Evolutionary conservation across 176 grass and related monocot species (phyloP), one percentile per base, ranked within the genome.

Genomic region (Dendrocalamus sinicus): DNA sequence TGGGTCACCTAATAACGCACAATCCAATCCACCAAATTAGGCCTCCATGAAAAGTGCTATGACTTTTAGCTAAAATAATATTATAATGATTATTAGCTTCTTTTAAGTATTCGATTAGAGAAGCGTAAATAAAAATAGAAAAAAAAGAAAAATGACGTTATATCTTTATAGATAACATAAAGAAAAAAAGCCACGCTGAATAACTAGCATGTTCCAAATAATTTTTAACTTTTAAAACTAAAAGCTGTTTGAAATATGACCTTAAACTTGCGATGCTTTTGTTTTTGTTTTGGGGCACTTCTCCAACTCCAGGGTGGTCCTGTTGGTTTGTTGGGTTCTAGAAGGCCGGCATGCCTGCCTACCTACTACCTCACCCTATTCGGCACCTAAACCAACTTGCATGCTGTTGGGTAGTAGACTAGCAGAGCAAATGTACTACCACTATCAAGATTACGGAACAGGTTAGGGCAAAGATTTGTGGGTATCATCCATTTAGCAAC

Each of bases 301-400:
- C 71, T 89, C 72, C 71, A 73, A 55, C 47, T 60, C 35, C 12
- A 40, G 23, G 51, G 37, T 40, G 72, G 75, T 84, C 75, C 54
- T 73, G 43, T 63, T 43, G 69, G 39, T 80, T 91, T 86, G 74
- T 50, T 91, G 84, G 63, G 24, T 90, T 94, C 90, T 94, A 92
- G 85, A 92, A 92, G 84, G 28, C 60, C 43, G 66, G 13, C 67
- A 20, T 81, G 22, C 80, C 79, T 54, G 65, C 55, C 55, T 61
- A 65, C 75, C 71, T 85, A 83, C 79, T 44, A 89, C 79, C 39
- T 87, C 64, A 23, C 50, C 69, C 44, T 75, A 26, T 86, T 83
- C 82, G 77, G 63, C 73, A 71, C 39, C 30, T 44, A 75, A 72
- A 71, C 32, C 55, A 76, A 75, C 47, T 50, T 89, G 67, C 75